Base-by-base conservation (phyloP, 2,329 filamentous ascomycete genomes). In the Aspergillus awamori region DNA sequence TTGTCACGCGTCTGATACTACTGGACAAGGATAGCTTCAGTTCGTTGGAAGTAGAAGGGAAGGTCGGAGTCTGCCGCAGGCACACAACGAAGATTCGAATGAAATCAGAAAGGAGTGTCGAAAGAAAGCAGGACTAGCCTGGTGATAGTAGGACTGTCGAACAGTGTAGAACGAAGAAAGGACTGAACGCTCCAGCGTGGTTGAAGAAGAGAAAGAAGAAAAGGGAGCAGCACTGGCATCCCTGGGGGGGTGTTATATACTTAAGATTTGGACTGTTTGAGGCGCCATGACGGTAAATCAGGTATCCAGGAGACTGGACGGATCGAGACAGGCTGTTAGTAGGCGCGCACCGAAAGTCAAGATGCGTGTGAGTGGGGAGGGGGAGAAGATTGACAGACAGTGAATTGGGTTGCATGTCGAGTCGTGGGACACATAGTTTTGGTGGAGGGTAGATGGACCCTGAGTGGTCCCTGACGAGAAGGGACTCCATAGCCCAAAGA, bases 101-200 rank as follows among this genome's bases (percentile, higher is more conserved):
- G 4, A 13, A 36, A 41, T 43, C 55, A 60, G 59, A 30, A 67
- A 64, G 55, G 63, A 65, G 58, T 65, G 64, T 66, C 64, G 65
- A 64, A 74, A 58, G 66, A 71, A 61, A 72, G 71, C 76, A 73
- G 74, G 67, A 70, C 74, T 75, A 66, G 74, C 74, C 74, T 72
- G 72, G 33, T 36, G 11, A 36, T 36, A 36, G 11, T 63, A 59
- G 26, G 59, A 65, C 53, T 68, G 66, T 69, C 70, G 68, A 76
- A 73, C 66, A 63, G 60, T 60, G 61, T 41, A 64, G 58, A 55
- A 36, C 33, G 33, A 36, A 47, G 59, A 63, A 70, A 67, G 60
- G 63, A 69, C 59, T 39, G 64, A 65, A 61, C 69, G 70, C 58
- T 61, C 65, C 63, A 69, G 67, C 67, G 67, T 67, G 62, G 57